phyloP scores from a whole-genome alignment of 139 green algal species.

The Chlamydomonas sp. region DNA sequence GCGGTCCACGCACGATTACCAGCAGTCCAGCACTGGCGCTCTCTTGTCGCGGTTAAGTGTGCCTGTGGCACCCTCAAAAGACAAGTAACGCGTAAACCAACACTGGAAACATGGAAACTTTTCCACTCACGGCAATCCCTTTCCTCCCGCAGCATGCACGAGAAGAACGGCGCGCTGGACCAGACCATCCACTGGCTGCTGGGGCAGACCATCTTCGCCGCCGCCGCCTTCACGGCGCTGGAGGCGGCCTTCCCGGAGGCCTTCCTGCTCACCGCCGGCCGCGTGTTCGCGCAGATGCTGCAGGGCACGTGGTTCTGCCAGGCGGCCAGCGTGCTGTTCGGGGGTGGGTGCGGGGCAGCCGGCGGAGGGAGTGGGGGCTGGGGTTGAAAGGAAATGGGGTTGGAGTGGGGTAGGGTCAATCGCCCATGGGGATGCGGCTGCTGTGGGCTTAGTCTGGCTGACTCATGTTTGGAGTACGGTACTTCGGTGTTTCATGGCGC shows the following conservation, averaged over 20 bases:
- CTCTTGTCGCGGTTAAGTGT: no score
- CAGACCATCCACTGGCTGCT: conserved; percentile 21
- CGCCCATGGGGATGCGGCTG: background rate
- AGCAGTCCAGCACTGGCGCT: no score
- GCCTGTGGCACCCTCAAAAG: no score
- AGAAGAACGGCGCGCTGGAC: conserved; percentile 38
- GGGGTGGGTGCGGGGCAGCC: background rate
- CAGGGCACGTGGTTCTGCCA: conserved; percentile 44
- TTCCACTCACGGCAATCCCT: no score
- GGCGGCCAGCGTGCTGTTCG: conserved; percentile 22
- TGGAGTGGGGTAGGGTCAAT: background rate
- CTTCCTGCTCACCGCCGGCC: conserved; percentile 29
- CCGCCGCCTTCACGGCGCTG: conserved; percentile 12
- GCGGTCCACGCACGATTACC: no score
- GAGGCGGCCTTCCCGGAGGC: conserved; percentile 8
- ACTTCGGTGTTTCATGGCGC: background rate
- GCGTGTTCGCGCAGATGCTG: conserved; percentile 6
- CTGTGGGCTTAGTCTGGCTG: background rate
- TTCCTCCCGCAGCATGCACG: conserved; percentile 3
- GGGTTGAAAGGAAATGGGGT: background rate
- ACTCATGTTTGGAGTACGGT: background rate
- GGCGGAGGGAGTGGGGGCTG: background rate
- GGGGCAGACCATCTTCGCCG: conserved; percentile 8
- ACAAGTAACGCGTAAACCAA: no score
- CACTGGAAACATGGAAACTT: no score